A percentile compares a stretch with the other conserved stretches of the same genome.
Evolutionary conservation across 192 early-diverging fungal genomes (phyloP).

Genomic region (Gryganskiella cystojenkinii): DNA sequence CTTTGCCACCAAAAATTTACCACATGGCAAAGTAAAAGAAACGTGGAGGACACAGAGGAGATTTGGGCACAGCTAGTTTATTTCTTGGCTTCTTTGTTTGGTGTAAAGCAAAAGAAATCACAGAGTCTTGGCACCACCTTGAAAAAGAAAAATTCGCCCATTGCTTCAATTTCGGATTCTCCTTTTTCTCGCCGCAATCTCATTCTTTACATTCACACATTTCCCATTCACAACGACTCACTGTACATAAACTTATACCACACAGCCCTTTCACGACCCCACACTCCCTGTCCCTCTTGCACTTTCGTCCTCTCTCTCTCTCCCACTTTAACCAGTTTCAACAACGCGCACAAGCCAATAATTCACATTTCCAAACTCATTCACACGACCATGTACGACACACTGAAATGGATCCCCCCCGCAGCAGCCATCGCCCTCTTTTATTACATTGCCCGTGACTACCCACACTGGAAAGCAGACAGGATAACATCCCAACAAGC

Average conservation of each 20-base stretch:
- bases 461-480: constrained; percentile 32
- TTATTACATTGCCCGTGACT: constrained; percentile 37
- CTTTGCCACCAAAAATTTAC: too few species aligned
- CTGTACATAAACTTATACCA: background rate
- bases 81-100: too few species aligned
- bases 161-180: too few species aligned
- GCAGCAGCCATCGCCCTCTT: constrained; percentile 10
- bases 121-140: too few species aligned
- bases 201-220: too few species aligned
- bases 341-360: background rate
- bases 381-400: background rate
- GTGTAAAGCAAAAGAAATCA: too few species aligned
- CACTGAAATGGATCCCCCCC: background rate
- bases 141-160: too few species aligned
- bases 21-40: too few species aligned
- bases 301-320: background rate
- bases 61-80: too few species aligned
- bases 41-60: too few species aligned
- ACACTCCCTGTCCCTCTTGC: background rate
- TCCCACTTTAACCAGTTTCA: background rate
- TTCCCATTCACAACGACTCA: too few species aligned
- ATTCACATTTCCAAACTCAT: background rate
- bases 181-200: too few species aligned
- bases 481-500: background rate
- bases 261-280: background rate